Percentiles rank a stretch among this genome's conserved stretches.
These are phyloP conservation scores for Stephania cephalantha DNA, from an alignment of 164 flowering plant species.

Conservation along the genomic window DNA sequence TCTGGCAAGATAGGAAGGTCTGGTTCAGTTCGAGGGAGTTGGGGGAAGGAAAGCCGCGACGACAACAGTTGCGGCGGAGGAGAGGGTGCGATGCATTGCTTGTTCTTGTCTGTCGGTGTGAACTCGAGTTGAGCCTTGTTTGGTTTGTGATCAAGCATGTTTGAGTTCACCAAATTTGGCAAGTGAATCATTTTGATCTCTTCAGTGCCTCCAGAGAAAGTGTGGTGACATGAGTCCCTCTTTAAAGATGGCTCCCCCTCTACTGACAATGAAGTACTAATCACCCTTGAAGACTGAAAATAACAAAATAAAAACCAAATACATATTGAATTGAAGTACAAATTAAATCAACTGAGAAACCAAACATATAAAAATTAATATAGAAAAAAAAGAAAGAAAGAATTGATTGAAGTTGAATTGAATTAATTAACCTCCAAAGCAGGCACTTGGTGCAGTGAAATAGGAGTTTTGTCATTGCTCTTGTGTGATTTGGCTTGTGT, in stretches of 20 bases:
- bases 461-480: constrained; percentile 17
- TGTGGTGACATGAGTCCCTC: constrained; percentile 21
- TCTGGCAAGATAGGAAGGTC: constrained; percentile 31
- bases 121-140: constrained; percentile 17
- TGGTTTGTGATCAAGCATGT: constrained; percentile 15
- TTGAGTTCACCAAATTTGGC: constrained; percentile 29
- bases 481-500: constrained; percentile 26
- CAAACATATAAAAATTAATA: not conserved
- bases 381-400: too few relatives aligned
- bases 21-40: constrained; percentile 20
- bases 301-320: constrained; percentile 1
- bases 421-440: constrained; percentile 29
- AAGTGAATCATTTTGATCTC: constrained; percentile 32
- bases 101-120: constrained; percentile 10
- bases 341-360: not conserved
- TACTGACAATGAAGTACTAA: not conserved
- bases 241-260: constrained; percentile 31
- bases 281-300: constrained; percentile 30
- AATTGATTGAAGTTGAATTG: not conserved
- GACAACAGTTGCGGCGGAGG: constrained; percentile 9
- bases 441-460: not conserved
- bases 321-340: too few relatives aligned
- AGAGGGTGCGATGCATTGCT: constrained; percentile 14
- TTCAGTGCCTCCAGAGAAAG: constrained; percentile 25
- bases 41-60: constrained; percentile 15